Base-by-base conservation (phyloP, 768 basidiomycete species). In the Podaxis sp. region DNA sequence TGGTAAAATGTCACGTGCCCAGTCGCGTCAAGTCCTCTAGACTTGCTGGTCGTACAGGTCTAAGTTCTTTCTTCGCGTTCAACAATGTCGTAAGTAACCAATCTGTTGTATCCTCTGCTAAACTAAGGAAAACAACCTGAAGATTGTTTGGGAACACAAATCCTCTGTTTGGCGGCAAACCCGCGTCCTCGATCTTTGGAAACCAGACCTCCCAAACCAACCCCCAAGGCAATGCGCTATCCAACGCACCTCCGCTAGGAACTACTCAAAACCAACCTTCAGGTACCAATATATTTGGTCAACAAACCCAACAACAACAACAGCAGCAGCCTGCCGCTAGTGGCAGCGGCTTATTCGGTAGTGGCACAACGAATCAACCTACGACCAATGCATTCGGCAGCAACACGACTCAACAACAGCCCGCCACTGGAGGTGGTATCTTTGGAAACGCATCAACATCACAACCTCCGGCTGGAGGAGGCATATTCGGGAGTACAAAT, bases 161-260 rank as follows among this genome's bases (percentile, higher is more conserved):
- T 56, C 55, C 54, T 12, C 53, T 61, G 25, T 55, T 61, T 36
- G 55, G 47, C n/a, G 46, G 59, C 22, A 60, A 60, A 24, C 47
- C 61, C 50, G 47, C 46, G 29, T 15, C 54, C 19, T 70, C 75
- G 15, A 66, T 80, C 57, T 83, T 84, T 71, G 80, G 79, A 17
- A 63, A 63, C 36, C 67, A 71, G 2, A 50, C 72, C 71, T 55
- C 75, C 72, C 4, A 72, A 70, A 56, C 66, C 64, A 55, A 70
- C 57, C 54, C 71, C 68, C 55, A 54, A 55, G 19, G 19, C 62
- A 7, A 62, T 61, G 17, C 55, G 59, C 5, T 64, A 43, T 55
- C 55, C 11, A 62, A 55, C 27, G 65, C 65, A 22, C 52, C 66
- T 52, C 17, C 67, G 29, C 59, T 58, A 41, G 67, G 66, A 38